Evolutionary conservation across 2,329 filamentous ascomycete species (phyloP), one percentile per base, ranked within the genome.

Genomic region (Colletotrichum sp.): DNA sequence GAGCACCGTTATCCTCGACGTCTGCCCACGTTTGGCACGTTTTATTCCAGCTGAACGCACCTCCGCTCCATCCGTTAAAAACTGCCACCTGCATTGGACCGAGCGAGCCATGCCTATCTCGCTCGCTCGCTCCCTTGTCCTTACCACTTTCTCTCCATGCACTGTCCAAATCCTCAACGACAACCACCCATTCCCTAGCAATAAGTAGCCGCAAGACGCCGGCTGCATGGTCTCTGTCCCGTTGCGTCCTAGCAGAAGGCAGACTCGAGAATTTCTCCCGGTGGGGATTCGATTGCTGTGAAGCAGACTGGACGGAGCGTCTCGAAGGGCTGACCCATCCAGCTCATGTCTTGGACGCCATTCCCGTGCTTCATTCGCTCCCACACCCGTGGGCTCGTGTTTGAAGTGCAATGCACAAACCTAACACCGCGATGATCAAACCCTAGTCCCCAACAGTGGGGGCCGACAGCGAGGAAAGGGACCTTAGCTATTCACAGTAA

Each of bases 171-270:
- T n/a, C 43, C 43, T 52, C 43, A 52, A 52, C 43, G 10, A 52
- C 43, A 1, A 52, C 43, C 43, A 21, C 10, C 43, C 43, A 52
- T 52, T 52, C 6, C 43, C 6, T 13, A 52, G 43, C 43, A 21
- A 2, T 2, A 21, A 5, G n/a, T 52, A 52, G 43, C n/a, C 43
- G 43, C 43, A 4, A 52, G 43, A 52, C 43, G n/a, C 43, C n/a
- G 43, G n/a, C 43, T 52, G 43, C 43, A 52, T 52, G n/a, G n/a
- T 7, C 43, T 21, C 43, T 52, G n/a, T 52, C 57, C 66, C 30
- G 32, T 76, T 75, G 60, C n/a, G 74, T 75, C 30, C 61, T 74
- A 75, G 74, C 71, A 65, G 61, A 70, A 76, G 74, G 74, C 71
- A 71, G 52, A 66, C 48, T 74, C 28, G 66, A 21, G 32, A 48